Base-by-base conservation (phyloP, 1,284 basidiomycete genomes). In the Cutaneotrichosporon curvatum region DNA sequence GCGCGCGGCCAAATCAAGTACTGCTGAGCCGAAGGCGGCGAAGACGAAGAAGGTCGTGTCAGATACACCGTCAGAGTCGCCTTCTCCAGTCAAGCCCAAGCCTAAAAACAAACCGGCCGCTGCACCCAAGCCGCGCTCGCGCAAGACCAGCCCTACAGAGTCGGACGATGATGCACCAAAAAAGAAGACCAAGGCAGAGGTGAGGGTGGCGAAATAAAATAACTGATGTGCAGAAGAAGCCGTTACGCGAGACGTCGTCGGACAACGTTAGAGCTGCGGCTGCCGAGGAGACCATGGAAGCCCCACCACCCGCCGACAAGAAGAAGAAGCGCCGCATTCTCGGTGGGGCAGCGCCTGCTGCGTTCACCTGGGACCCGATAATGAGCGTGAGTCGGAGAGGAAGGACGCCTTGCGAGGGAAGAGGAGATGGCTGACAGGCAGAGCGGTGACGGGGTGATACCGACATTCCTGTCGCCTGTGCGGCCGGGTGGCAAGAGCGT, bases 401-500 rank as follows among this genome's bases (percentile, higher is more conserved):
- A 28, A 28, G 25, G 25, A 28, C 8, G n/a, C n/a, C n/a, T n/a
- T n/a, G n/a, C n/a, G n/a, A n/a, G n/a, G n/a, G n/a, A n/a, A n/a
- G n/a, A n/a, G n/a, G n/a, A n/a, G n/a, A n/a, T 10, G 7, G 34
- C 23, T 19, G 18, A 28, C 6, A 20, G 22, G 16, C 51, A 70
- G 68, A 64, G 62, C 46, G 68, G 62, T n/a, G 66, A 67, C 52
- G 65, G 68, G 5, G 61, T 68, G 16, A 70, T 70, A 37, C 68
- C 68, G 0, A 40, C 59, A 0, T 57, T 45, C 35, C 48, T 70
- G 20, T 66, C 65, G 16, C 67, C 67, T 8, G 56, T 65, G 25
- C 25, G 25, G 12, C 25, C 25, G 34, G 37, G 36, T n/a, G 31
- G 34, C 38, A 45, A 48, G 40, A 33, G 32, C 15, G 31, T 37